Evolutionary conservation across 1,139 yeast species (phyloP).

Genomic region (Blastobotrys illinoisensis): DNA sequence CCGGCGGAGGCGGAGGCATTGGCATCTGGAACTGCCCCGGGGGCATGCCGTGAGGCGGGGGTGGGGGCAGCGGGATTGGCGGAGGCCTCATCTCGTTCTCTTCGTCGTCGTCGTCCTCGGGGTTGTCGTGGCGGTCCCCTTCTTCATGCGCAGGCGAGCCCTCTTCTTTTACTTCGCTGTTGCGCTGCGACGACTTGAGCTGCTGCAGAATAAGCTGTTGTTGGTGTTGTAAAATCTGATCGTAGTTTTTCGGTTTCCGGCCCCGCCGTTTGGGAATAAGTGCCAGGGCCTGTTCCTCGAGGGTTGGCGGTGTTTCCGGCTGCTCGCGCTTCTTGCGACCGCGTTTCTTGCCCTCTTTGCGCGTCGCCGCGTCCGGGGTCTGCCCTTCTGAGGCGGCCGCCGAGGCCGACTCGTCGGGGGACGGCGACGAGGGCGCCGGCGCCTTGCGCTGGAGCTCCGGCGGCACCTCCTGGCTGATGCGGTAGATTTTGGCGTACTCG

Average conservation of each 20-base stretch:
- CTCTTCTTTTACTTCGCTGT: not conserved
- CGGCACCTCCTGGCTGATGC: constrained; percentile 34
- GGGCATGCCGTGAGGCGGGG: constrained; percentile 5
- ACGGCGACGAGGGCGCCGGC: not conserved
- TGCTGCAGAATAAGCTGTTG: not conserved
- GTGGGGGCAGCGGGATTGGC: constrained; percentile 2
- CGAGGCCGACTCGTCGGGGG: not conserved
- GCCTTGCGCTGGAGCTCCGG: constrained; percentile 23
- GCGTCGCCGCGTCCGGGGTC: not conserved
- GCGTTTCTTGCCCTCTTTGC: not conserved
- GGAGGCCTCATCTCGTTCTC: not conserved
- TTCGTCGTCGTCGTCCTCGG: not conserved
- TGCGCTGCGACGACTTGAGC: not conserved
- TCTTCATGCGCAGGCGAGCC: not conserved
- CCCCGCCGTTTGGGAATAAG: not conserved
- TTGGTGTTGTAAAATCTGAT: not conserved
- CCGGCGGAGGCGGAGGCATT: constrained; percentile 1
- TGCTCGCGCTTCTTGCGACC: not conserved
- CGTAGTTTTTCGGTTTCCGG: not conserved
- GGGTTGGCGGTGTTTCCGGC: not conserved
- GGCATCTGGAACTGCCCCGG: constrained; percentile 4
- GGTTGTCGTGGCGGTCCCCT: not conserved
- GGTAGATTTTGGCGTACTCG: constrained; percentile 44
- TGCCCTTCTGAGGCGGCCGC: not conserved
- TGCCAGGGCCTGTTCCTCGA: constrained; percentile 1